Evolutionary conservation across 345 rosid genomes (phyloP), one percentile per base, ranked within the genome.

Genomic region (Populus deltoides): DNA sequence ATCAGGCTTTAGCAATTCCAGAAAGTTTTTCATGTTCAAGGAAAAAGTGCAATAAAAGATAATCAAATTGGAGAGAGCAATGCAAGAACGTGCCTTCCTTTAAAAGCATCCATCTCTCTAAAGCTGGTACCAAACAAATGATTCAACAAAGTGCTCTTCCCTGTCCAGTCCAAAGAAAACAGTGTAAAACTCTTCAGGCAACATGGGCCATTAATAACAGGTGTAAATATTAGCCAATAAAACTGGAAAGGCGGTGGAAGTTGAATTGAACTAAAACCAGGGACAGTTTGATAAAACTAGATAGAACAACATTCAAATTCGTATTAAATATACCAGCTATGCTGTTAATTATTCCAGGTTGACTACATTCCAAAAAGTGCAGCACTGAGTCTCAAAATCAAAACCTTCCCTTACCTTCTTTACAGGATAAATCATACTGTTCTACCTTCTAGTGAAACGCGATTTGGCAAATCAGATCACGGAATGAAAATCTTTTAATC

Each of bases 31-130:
- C 35, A 8, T 36, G 9, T 35, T 8, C n/a, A 35, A 49, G 36
- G 20, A 29, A 41, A 61, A 12, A 22, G 75, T 74, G 20, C 45
- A 33, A n/a, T 27, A 15, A 81, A 18, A 78, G 39, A 68, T 66
- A 33, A 49, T 39, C 49, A 17, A 77, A 66, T 39, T 43, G 47
- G 71, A 62, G 12, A 70, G 51, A 79, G 61, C 13, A 75, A 70
- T 27, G 61, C 36, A 73, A 78, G 81, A 75, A 76, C 92, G 62
- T 88, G 83, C 99, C 98, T 92, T 83, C 99, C 99, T 84, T 81
- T 90, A 89, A 90, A 97, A 47, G 99, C 98, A 89, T 97, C 98
- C 99, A 97, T 97, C 88, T 97, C 98, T 77, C 95, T 90, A 77
- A 97, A 97, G 78, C 91, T 97, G 79, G 99, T 97, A 53, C 81